Evolutionary conservation across 768 basidiomycete species (phyloP).

Genomic region (Russula griseocarnosa): DNA sequence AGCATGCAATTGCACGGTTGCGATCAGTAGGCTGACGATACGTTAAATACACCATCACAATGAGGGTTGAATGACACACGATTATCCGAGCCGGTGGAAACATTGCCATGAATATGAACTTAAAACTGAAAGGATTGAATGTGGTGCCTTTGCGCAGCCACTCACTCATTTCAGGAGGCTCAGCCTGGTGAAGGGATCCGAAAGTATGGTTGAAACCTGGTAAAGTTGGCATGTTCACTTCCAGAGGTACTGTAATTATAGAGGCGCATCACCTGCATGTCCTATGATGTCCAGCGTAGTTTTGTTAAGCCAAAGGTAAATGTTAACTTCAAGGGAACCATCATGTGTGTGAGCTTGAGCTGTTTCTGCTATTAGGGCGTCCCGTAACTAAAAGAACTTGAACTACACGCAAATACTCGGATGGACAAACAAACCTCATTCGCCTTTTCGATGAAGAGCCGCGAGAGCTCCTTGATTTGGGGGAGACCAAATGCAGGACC

Average conservation of each 20-base stretch:
- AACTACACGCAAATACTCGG: background rate
- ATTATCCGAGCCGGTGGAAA: slow-evolving; percentile 16
- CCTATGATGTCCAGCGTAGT: slow-evolving; percentile 23
- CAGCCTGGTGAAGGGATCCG: slow-evolving; percentile 7
- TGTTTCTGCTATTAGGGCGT: slow-evolving; percentile 3
- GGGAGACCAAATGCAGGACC: slow-evolving; percentile 23
- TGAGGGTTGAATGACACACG: slow-evolving; percentile 12
- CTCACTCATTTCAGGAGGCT: slow-evolving; percentile 13
- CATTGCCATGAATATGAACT: slow-evolving; percentile 4
- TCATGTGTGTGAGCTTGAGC: slow-evolving; percentile 1
- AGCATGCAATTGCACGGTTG: slow-evolving; percentile 3
- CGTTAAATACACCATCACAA: background rate
- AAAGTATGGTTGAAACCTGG: slow-evolving; percentile 25
- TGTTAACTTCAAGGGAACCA: slow-evolving; percentile 10
- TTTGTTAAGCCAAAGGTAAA: slow-evolving; percentile 22
- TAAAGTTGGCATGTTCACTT: background rate
- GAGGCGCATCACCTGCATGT: slow-evolving; percentile 10
- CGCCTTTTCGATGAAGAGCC: slow-evolving; percentile 23
- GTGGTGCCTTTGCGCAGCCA: slow-evolving; percentile 14
- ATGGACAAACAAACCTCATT: slow-evolving; percentile 17
- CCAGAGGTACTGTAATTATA: background rate
- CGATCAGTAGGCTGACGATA: slow-evolving; percentile 13
- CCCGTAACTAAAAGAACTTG: slow-evolving; percentile 9
- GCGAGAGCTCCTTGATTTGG: slow-evolving; percentile 14
- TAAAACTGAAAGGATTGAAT: slow-evolving; percentile 18